Evolutionary conservation across 1,139 yeast genomes (phyloP).

Genomic region (Yamadazyma atmosphaerica): DNA sequence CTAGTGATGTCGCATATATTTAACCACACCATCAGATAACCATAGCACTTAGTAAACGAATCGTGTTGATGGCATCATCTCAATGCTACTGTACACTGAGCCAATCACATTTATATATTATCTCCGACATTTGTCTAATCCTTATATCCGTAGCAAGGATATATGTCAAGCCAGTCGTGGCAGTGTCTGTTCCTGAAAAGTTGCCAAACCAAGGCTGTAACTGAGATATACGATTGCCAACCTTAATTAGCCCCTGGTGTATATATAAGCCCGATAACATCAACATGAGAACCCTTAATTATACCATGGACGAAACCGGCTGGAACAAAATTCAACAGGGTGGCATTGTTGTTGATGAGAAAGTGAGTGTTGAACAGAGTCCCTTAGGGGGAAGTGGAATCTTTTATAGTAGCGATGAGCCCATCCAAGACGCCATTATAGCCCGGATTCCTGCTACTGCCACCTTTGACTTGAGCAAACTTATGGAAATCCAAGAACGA

Average conservation of each 20-base stretch:
- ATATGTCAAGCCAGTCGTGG: not conserved
- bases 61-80: too few relatives aligned
- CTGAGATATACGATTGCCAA: not conserved
- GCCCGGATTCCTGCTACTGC: slow-evolving; percentile 34
- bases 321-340: slow-evolving; percentile 13
- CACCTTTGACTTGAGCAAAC: slow-evolving; percentile 28
- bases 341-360: slow-evolving; percentile 16
- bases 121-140: too few relatives aligned
- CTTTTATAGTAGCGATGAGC: slow-evolving; percentile 18
- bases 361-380: slow-evolving; percentile 23
- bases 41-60: too few relatives aligned
- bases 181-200: not conserved
- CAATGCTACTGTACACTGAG: too few relatives aligned
- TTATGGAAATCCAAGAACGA: slow-evolving; percentile 27
- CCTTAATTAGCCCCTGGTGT: too few relatives aligned
- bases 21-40: too few relatives aligned
- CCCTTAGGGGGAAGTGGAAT: slow-evolving; percentile 37
- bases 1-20: too few relatives aligned
- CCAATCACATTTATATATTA: too few relatives aligned
- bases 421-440: slow-evolving; percentile 22
- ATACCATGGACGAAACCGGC: slow-evolving; percentile 13
- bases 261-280: not conserved
- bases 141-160: too few relatives aligned
- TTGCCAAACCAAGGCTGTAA: not conserved
- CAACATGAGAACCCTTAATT: too few relatives aligned